These are phyloP conservation scores for Carpinus viminea DNA, from an alignment of 306 rosid genomes.

Conservation along the genomic window DNA sequence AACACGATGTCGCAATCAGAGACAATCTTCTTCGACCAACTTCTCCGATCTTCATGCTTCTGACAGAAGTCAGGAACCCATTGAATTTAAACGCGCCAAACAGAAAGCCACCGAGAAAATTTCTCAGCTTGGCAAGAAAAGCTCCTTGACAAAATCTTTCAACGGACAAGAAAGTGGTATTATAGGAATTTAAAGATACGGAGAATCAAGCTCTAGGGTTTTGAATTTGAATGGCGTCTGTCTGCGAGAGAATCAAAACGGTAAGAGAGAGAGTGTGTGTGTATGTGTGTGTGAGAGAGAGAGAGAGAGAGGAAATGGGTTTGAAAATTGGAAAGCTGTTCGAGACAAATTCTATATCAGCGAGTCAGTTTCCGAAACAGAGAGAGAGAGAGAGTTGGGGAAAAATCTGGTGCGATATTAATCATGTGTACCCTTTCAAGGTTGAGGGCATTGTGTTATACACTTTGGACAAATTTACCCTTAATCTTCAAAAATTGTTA, in stretches of 20 bases:
- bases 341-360: constrained; percentile 67
- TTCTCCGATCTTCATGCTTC: constrained; percentile 28
- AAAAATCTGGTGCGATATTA: not conserved
- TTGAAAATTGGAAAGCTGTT: constrained; percentile 54
- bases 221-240: constrained; percentile 3
- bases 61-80: constrained; percentile 19
- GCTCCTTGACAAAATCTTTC: constrained; percentile 29
- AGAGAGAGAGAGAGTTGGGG: constrained; percentile 11
- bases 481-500: accelerated
- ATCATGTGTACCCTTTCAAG: not conserved
- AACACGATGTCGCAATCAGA: constrained; percentile 12
- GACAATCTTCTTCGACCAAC: constrained; percentile 19
- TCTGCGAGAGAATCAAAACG: constrained; percentile 20
- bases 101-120: constrained; percentile 33
- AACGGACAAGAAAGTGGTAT: constrained; percentile 14
- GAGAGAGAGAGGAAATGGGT: constrained; percentile 23
- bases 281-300: constrained; percentile 2
- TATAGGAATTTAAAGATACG: constrained; percentile 2
- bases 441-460: not conserved
- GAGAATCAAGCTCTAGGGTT: constrained; percentile 9
- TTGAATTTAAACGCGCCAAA: constrained; percentile 16
- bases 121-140: constrained; percentile 24
- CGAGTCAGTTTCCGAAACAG: constrained; percentile 33
- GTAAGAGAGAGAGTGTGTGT: constrained; percentile 23
- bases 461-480: not conserved